Base-by-base conservation (phyloP, 139 green algal genomes). In the Chlorella sp. region DNA sequence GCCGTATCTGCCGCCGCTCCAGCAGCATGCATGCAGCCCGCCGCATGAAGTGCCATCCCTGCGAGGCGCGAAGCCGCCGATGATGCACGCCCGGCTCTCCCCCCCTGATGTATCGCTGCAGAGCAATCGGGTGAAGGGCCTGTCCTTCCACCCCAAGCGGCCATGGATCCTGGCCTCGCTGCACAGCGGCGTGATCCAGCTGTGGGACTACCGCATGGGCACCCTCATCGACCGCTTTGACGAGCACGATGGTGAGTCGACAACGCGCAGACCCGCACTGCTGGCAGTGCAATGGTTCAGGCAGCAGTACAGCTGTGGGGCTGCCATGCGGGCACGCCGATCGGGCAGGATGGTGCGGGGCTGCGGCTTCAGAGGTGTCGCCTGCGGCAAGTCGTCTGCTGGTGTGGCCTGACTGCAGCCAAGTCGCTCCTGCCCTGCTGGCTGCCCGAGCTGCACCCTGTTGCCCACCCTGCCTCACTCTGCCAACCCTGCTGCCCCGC, bases 151-250 rank as follows among this genome's bases (percentile, higher is more conserved):
- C 87, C 97, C 97, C 24, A 98, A 98, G 89, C 91, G 97, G 83
- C 97, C 97, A 96, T 99, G 97, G 97, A 98, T 99, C 69, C 90
- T 99, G 22, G 96, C 97, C 32, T 98, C 94, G 3, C 90, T 99
- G 85, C 97, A 99, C 96, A 98, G 93, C 73, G 97, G 97, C 34
- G 97, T 99, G 36, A 96, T 99, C 74, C 97, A 99, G 96, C 93
- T 99, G 68, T 99, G 97, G 97, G 97, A 99, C 92, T 99, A 99
- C 88, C 93, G 97, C 56, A 99, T 99, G 97, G 97, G 97, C 51
- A 99, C 97, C 7, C 90, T 99, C 11, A 99, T 99, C 85, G 97
- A 99, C 88, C 92, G 97, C 16, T 99, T 99, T 83, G 97, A 99
- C 85, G 97, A 99, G 93, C 97, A 99, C 83, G 97, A 99, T 68